Base-by-base conservation (phyloP, 2,329 filamentous ascomycete genomes). In the Macrophomina pseudophaseolina region DNA sequence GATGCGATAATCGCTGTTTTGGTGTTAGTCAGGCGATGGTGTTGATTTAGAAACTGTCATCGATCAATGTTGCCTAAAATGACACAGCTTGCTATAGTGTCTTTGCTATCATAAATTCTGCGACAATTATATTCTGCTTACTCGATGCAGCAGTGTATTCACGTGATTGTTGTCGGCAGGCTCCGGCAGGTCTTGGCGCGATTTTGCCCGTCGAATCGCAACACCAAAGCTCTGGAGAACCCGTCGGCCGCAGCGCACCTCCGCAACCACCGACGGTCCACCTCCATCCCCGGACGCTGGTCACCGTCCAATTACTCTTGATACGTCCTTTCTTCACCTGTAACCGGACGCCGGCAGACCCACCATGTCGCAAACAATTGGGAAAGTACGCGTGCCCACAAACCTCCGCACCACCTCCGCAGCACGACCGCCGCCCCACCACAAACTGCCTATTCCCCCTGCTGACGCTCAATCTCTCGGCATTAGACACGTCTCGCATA, bases 401-500 rank as follows among this genome's bases (percentile, higher is more conserved):
- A 54, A 28, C 49, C 14, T 32, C n/a, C 52, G 16, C 51, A 23
- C 32, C 51, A 12, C 32, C 32, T 18, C 51, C 48, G 48, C 38
- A 38, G 18, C 28, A 5, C 18, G 38, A 35, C n/a, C 59, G 6
- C 30, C 4, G 16, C 28, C 51, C 49, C 28, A 11, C 35, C 40
- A 12, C 35, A 38, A 38, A 7, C 6, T 38, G 3, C 56, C 56
- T 28, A 32, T 9, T 14, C 12, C 48, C 6, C 35, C 6, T 38
- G 54, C 63, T 28, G 23, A 66, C 48, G 68, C 53, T 8, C 28
- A 23, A 16, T 38, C 54, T 67, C 40, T 40, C 64, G 42, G 35
- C 53, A 51, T 23, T 73, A 98, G 94, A 98, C 95, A 69, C 92
- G 92, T 77, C 90, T 99, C 71, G 94, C 95, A 82, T 99, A 98